phyloP scores from a whole-genome alignment of 768 basidiomycete species.

The Porpolomopsis calyptriformis region DNA sequence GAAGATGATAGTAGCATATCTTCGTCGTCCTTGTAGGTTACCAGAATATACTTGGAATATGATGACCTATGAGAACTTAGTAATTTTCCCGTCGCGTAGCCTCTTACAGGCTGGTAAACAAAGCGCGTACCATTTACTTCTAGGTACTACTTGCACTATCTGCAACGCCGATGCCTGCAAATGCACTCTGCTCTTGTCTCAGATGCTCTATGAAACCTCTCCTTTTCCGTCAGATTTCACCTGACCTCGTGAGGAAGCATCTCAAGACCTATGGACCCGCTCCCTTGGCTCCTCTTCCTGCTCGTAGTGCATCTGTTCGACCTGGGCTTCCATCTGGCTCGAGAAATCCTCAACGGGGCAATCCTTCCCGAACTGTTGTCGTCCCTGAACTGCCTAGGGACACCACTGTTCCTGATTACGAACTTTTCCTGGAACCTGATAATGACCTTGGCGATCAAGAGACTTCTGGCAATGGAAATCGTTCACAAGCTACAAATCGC shows the following conservation, averaged over 20 bases:
- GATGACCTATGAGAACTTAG: neutral
- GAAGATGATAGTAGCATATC: neutral
- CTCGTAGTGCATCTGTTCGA: neutral
- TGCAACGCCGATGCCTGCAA: neutral
- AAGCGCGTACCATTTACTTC: neutral
- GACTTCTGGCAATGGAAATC: neutral
- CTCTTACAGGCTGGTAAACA: neutral
- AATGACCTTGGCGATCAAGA: neutral
- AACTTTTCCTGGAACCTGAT: neutral
- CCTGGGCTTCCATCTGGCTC: neutral
- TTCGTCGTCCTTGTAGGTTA: neutral
- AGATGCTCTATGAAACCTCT: neutral
- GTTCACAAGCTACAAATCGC: neutral
- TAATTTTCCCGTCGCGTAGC: neutral
- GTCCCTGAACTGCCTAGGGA: neutral
- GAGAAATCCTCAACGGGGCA: neutral
- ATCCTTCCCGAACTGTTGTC: neutral
- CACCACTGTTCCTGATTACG: neutral
- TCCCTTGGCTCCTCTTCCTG: neutral
- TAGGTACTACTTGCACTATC: neutral
- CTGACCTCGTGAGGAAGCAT: neutral
- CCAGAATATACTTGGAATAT: neutral
- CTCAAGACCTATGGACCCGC: neutral
- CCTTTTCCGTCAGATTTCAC: neutral
- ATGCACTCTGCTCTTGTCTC: neutral